phyloP scores from a whole-genome alignment of 2,329 filamentous ascomycete species.

The Colletotrichum eremochloae region DNA sequence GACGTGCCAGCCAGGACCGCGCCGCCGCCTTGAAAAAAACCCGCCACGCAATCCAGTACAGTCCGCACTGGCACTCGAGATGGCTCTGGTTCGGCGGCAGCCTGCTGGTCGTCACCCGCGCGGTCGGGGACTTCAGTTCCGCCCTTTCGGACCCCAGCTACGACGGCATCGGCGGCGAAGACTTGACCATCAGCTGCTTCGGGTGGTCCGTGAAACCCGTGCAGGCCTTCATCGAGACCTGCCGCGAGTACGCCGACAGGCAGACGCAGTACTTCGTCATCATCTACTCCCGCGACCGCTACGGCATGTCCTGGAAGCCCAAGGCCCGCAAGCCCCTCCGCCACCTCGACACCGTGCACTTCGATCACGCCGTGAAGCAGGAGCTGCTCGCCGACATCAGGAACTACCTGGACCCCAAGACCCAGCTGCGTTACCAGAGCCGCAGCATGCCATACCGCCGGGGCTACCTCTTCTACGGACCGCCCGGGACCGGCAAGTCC shows the following conservation, averaged over 20 bases:
- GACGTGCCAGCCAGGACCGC: slow-evolving; percentile 51
- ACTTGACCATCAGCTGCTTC: slow-evolving; percentile 63
- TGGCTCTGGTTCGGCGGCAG: slow-evolving; percentile 65
- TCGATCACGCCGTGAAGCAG: slow-evolving; percentile 61
- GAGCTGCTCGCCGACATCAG: slow-evolving; percentile 63
- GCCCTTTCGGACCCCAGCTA: slow-evolving; percentile 57
- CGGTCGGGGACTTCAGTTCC: slow-evolving; percentile 54
- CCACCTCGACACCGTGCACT: slow-evolving; percentile 64
- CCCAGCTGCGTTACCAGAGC: slow-evolving; percentile 71
- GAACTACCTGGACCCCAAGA: slow-evolving; percentile 64
- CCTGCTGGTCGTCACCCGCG: slow-evolving; percentile 60
- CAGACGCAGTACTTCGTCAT: slow-evolving; percentile 65
- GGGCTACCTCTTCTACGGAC: slow-evolving; percentile 75
- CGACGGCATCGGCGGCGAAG: slow-evolving; percentile 61
- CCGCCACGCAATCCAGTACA: slow-evolving; percentile 57
- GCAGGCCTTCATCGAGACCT: slow-evolving; percentile 59
- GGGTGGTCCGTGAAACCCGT: slow-evolving; percentile 65
- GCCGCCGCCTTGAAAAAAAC: slow-evolving; percentile 58
- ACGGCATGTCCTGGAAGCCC: slow-evolving; percentile 63
- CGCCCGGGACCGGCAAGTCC: slow-evolving; percentile 73
- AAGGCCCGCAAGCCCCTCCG: slow-evolving; percentile 63
- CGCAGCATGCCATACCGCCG: slow-evolving; percentile 60
- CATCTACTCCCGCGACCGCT: slow-evolving; percentile 60
- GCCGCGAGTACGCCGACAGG: slow-evolving; percentile 62
- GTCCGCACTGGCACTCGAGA: slow-evolving; percentile 58